Evolutionary conservation across 2,329 filamentous ascomycete species (phyloP), one percentile per base, ranked within the genome.

Genomic region (Pseudogymnoascus verrucosus): DNA sequence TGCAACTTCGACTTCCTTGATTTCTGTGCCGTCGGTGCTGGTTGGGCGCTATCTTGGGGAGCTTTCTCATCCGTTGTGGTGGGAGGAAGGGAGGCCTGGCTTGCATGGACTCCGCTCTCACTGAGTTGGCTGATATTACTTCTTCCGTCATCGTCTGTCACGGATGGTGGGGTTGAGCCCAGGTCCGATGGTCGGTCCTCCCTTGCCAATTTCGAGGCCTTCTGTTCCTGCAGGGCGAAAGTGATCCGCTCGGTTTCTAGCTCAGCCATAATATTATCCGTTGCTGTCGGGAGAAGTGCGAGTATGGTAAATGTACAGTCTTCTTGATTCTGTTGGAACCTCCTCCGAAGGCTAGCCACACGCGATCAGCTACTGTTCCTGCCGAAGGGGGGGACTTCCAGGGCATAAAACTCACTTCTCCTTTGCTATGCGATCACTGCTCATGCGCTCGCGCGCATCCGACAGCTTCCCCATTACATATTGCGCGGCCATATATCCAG

Each of bases 241-340:
- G 93, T 93, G 71, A 97, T 91, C 71, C 90, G 87, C 75, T 99
- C 95, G 47, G 96, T 96, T 62, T 96, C 91, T 70, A 98, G 85
- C 34, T 89, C 87, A 69, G 91, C 87, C 71, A 97, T 81, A 70
- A 99, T 89, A 74, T 96, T 93, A 69, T 95, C 87, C 23, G 93
- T 93, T 5, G 92, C 90, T 36, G 93, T 96, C 4, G 95, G 95
- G 8, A 99, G 83, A 63, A 99, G 86, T 31, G 93, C 95, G n/a
- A 98, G 87, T 51, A 98, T 92, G 39, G 95, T 99, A 75, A 96
- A 97, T 59, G 93, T 97, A 78, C 95, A 99, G 77, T 99, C 95
- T 74, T 96, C 93, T 75, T 99, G 95, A 76, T 99, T 99, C 77
- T 99, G 95, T 76, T 98, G 91, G 78, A 99, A 99, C 73, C 95